Base-by-base conservation (phyloP, 192 early-diverging fungal species). In the Globomyces pollinis-pini region DNA sequence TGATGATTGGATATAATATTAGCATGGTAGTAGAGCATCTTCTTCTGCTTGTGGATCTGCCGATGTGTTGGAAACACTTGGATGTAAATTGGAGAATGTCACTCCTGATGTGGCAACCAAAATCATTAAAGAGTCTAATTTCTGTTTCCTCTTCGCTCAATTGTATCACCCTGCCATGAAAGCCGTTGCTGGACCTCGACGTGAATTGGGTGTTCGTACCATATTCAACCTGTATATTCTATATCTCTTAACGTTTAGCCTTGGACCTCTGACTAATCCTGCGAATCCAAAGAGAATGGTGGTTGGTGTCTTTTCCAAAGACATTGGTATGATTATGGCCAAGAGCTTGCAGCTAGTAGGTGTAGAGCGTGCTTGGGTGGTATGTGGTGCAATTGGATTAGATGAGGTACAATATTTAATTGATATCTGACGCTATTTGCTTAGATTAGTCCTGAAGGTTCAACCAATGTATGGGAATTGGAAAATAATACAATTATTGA, bases 81-180 rank as follows among this genome's bases (percentile, higher is more conserved):
- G 88, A 31, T 93, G 90, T 59, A 67, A 77, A 33, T 79, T 98
- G 33, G 68, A 57, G 6, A 72, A 76, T 34, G 69, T 96, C 7
- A 56, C 76, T 28, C 84, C 91, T 0, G 76, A 73, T 3, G 50
- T 83, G 18, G 88, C 93, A 3, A 81, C 76, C 13, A 59, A 65
- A n/a, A 65, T 93, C 18, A 43, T 98, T 16, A 29, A 68, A 1
- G 57, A 74, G 41, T 61, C 74, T 49, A 75, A 79, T 32, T 98
- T 91, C 62, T 94, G 91, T 60, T 98, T 98, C 64, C 67, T 98
- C 57, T 94, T 96, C 61, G 84, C 93, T 9, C 91, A 87, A 66
- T 85, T 72, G 1, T 98, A 89, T 66, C 91, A 98, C 63, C 90
- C 96, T 6, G 80, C 88, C 26, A 91, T 97, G 89, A 87, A 84